Percentiles rank a stretch among this genome's conserved stretches.
Evolutionary conservation across 805 yeast species (phyloP).

Genomic region (Saturnispora bothae): DNA sequence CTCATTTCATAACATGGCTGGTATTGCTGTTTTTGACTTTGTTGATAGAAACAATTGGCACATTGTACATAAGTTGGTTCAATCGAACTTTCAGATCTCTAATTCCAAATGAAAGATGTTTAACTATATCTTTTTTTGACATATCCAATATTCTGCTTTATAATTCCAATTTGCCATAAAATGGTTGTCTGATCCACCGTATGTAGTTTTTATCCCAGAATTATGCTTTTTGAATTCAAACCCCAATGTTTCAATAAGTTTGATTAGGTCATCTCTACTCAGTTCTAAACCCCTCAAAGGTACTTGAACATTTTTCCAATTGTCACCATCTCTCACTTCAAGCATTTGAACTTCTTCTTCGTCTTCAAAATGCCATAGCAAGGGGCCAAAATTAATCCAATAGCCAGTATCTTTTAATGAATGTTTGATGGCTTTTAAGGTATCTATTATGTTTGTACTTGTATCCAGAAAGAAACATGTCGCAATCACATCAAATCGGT

Average conservation of each 20-base stretch:
- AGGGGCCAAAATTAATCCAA: slow-evolving; percentile 63
- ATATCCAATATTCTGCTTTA: slow-evolving; percentile 63
- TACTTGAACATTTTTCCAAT: slow-evolving; percentile 19
- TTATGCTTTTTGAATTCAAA: slow-evolving; percentile 39
- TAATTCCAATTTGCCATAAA: slow-evolving; percentile 47
- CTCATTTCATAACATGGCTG: slow-evolving; percentile 45
- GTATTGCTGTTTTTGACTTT: slow-evolving; percentile 60
- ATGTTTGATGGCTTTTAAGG: slow-evolving; percentile 37
- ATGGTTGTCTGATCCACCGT: slow-evolving; percentile 37
- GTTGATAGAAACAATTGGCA: slow-evolving; percentile 54
- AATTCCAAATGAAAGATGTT: not conserved
- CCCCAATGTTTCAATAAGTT: slow-evolving; percentile 37
- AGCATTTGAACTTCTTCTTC: slow-evolving; percentile 26
- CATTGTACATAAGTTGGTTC: slow-evolving; percentile 38
- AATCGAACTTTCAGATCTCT: slow-evolving; percentile 32
- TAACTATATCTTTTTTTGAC: slow-evolving; percentile 19
- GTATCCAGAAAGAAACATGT: slow-evolving; percentile 61
- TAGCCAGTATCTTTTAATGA: slow-evolving; percentile 35
- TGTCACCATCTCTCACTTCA: slow-evolving; percentile 17
- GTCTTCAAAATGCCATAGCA: slow-evolving; percentile 63
- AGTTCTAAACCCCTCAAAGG: slow-evolving; percentile 51
- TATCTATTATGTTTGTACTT: slow-evolving; percentile 48
- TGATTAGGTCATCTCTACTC: slow-evolving; percentile 42
- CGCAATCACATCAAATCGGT: slow-evolving; percentile 34
- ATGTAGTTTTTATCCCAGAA: slow-evolving; percentile 36